phyloP scores from a whole-genome alignment of 768 basidiomycete species.

The Peribolospora baueri region DNA sequence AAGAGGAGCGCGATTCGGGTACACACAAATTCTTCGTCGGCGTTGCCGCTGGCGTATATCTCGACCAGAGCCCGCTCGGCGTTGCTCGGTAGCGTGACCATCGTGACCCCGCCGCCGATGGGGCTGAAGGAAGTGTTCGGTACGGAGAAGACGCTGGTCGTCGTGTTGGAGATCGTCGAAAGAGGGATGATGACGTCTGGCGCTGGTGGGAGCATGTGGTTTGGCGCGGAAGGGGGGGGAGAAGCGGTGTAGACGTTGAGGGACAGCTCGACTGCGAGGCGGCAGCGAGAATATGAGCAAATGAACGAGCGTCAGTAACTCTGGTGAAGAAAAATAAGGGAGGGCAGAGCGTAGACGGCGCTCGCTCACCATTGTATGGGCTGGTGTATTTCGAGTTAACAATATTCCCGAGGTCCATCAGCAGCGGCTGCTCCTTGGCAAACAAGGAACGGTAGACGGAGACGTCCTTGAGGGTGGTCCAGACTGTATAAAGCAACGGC shows the following conservation, averaged over 20 bases:
- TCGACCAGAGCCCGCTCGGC: not conserved
- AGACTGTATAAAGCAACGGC: not conserved
- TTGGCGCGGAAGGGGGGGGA: not conserved
- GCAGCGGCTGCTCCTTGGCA: not conserved
- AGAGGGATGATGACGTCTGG: slow-evolving; percentile 2
- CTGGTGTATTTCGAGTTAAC: slow-evolving; percentile 1
- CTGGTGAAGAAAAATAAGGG: too few relatives aligned
- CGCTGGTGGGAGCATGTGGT: not conserved
- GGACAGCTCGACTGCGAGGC: too few relatives aligned
- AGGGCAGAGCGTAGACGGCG: too few relatives aligned
- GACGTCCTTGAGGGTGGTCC: not conserved
- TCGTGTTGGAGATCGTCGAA: not conserved
- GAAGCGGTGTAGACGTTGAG: too few relatives aligned
- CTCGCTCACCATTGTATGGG: too few relatives aligned
- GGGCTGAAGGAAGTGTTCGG: too few relatives aligned
- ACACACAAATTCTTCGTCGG: not conserved
- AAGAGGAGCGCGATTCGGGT: not conserved
- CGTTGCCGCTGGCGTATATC: not conserved
- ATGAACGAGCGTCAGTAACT: too few relatives aligned
- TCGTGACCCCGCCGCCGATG: too few relatives aligned
- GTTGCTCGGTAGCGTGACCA: not conserved
- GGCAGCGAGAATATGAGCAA: too few relatives aligned
- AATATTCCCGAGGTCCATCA: slow-evolving; percentile 5
- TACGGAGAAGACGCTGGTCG: not conserved
- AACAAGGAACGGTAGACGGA: not conserved